Evolutionary conservation across 805 yeast genomes (phyloP).

Genomic region (Cyberlindnera maritima): DNA sequence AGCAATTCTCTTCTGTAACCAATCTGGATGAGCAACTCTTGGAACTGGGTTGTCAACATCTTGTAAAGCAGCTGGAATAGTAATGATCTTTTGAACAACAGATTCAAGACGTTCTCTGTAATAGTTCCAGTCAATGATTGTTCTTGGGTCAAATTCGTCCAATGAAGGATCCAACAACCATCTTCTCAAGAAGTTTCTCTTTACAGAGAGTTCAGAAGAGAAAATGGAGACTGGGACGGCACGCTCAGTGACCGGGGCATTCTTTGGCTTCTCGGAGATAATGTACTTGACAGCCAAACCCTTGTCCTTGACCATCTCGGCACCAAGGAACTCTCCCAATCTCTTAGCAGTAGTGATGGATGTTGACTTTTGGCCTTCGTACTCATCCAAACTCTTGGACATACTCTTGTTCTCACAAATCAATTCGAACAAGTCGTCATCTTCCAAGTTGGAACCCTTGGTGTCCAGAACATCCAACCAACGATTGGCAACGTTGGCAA

Average conservation of each 20-base stretch:
- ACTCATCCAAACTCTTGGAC: constrained; percentile 89
- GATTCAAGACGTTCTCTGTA: constrained; percentile 89
- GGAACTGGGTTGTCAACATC: constrained; percentile 89
- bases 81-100: constrained; percentile 89
- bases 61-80: constrained; percentile 97
- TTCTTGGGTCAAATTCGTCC: constrained; percentile 81
- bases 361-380: constrained; percentile 87
- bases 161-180: constrained; percentile 84
- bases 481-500: constrained; percentile 88
- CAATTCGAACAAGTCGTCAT: constrained; percentile 88
- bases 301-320: constrained; percentile 93
- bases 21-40: constrained; percentile 88
- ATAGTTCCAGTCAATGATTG: constrained; percentile 90
- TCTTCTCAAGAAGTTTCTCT: constrained; percentile 69
- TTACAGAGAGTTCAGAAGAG: constrained; percentile 72
- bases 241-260: constrained; percentile 91
- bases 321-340: constrained; percentile 91
- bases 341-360: constrained; percentile 94
- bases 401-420: constrained; percentile 95
- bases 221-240: constrained; percentile 97
- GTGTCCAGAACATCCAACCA: constrained; percentile 94
- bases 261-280: constrained; percentile 77
- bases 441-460: constrained; percentile 82
- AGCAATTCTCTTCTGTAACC: constrained; percentile 71
- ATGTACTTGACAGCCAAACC: constrained; percentile 95